Conservation (phyloP, 176 grass and related monocot species). For the Poa pratensis region DNA sequence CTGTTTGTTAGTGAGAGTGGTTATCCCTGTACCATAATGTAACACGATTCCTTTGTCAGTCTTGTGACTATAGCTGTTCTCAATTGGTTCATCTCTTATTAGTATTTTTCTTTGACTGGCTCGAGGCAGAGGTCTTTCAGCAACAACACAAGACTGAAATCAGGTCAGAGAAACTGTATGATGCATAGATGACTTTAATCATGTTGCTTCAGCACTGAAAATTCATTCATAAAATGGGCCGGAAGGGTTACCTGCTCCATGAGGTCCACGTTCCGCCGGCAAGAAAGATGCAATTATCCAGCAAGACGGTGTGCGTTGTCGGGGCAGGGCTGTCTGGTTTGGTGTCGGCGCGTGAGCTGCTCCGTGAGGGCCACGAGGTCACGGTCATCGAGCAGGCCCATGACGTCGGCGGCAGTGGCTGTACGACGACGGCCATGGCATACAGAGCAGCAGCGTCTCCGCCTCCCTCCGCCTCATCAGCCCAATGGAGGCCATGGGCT, state of each 20-base stretch:
- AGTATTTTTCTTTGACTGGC: background rate
- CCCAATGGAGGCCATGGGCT: slow-evolving; percentile 21
- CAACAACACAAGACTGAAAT: background rate
- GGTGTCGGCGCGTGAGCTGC: slow-evolving; percentile 20
- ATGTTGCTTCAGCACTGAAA: background rate
- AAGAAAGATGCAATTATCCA: background rate
- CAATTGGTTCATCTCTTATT: background rate
- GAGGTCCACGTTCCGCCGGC: background rate
- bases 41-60: background rate
- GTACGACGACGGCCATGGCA: slow-evolving; percentile 8
- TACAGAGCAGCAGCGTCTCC: slow-evolving; percentile 25
- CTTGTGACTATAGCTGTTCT: background rate
- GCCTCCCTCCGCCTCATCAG: slow-evolving; percentile 33
- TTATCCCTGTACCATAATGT: slow-evolving; percentile 27
- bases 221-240: background rate
- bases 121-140: background rate
- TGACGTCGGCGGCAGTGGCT: slow-evolving; percentile 42
- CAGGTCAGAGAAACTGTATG: background rate
- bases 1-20: slow-evolving; percentile 10
- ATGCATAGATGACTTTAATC: background rate
- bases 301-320: background rate
- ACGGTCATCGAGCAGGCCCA: slow-evolving; percentile 38
- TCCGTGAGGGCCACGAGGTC: slow-evolving; percentile 31
- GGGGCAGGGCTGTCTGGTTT: background rate
- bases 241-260: background rate